Percentiles rank a stretch among this genome's conserved stretches.
Conservation (phyloP, 805 yeast genomes). For the Starmera caribaea region DNA sequence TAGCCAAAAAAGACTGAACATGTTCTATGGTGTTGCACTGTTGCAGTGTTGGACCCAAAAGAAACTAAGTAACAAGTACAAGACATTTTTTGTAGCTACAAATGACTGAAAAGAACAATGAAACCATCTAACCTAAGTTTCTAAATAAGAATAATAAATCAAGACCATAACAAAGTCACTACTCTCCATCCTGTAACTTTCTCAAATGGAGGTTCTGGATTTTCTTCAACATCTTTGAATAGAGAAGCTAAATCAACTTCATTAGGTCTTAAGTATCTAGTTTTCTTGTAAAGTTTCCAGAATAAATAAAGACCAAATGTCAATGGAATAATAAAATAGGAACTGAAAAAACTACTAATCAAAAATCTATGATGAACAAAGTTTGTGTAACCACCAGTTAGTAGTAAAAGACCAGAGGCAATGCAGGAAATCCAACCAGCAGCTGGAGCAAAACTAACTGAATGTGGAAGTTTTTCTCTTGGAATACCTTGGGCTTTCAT, state of each 20-base stretch:
- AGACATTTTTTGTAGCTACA: no score
- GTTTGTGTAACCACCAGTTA: slow-evolving; percentile 23
- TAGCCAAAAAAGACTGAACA: no score
- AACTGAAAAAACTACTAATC: background rate
- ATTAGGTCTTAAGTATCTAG: slow-evolving; percentile 18
- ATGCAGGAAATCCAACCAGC: slow-evolving; percentile 20
- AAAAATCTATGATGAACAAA: slow-evolving; percentile 20
- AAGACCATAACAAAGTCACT: background rate
- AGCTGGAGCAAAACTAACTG: slow-evolving; percentile 13
- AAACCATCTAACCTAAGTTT: no score
- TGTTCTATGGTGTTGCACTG: no score
- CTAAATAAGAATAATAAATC: background rate
- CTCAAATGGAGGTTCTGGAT: slow-evolving; percentile 12
- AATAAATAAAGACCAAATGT: slow-evolving; percentile 13
- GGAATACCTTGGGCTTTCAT: slow-evolving; percentile 28
- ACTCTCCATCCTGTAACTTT: slow-evolving; percentile 1
- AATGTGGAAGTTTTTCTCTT: slow-evolving; percentile 21
- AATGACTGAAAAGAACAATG: no score
- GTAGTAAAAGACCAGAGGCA: slow-evolving; percentile 14
- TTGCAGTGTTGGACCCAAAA: no score
- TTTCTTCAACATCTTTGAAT: slow-evolving; percentile 15
- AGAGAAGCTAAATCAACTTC: slow-evolving; percentile 28
- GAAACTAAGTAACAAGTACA: no score
- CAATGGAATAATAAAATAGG: slow-evolving; percentile 12
- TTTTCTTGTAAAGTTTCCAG: slow-evolving; percentile 21